These are phyloP conservation scores for Dictyostelium capitatum DNA, from an alignment of 78 protist species.

Conservation along the genomic window DNA sequence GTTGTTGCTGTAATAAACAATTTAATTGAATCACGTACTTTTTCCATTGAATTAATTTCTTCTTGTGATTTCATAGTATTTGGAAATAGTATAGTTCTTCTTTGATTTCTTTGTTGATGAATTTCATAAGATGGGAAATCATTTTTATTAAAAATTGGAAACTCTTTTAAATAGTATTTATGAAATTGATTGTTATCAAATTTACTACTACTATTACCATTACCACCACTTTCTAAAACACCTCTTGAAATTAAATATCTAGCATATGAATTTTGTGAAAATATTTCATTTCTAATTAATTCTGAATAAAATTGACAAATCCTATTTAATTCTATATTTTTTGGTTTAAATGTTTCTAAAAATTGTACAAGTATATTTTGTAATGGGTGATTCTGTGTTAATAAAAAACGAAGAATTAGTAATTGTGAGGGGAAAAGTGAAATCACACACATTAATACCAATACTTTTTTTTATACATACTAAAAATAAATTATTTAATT, in stretches of 20 bases:
- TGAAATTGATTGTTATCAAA: constrained; percentile 15
- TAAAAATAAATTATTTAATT: constrained; percentile 1
- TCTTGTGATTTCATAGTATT: constrained; percentile 29
- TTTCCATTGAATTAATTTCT: constrained; percentile 31
- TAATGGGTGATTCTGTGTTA: constrained; percentile 36
- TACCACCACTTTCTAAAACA: constrained; percentile 11
- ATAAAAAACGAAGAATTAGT: not conserved
- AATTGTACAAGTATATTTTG: constrained; percentile 62
- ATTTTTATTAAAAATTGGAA: constrained; percentile 68
- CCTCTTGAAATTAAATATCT: constrained; percentile 74
- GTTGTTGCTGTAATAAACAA: not conserved
- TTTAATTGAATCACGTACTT: constrained; percentile 21
- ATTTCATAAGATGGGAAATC: constrained; percentile 47
- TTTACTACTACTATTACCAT: not conserved
- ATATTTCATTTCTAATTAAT: constrained; percentile 29
- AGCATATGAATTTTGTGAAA: constrained; percentile 76
- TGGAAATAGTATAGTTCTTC: constrained; percentile 57
- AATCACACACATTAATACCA: not conserved
- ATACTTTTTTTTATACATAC: not conserved
- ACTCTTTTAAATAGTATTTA: constrained; percentile 39
- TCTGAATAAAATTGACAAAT: constrained; percentile 68
- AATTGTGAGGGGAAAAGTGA: not conserved
- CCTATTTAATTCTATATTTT: not conserved
- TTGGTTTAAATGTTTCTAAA: constrained; percentile 48
- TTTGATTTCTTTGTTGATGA: constrained; percentile 76